Conservation (phyloP, 768 basidiomycete genomes). For the Chalciporus pseudorubinellus region DNA sequence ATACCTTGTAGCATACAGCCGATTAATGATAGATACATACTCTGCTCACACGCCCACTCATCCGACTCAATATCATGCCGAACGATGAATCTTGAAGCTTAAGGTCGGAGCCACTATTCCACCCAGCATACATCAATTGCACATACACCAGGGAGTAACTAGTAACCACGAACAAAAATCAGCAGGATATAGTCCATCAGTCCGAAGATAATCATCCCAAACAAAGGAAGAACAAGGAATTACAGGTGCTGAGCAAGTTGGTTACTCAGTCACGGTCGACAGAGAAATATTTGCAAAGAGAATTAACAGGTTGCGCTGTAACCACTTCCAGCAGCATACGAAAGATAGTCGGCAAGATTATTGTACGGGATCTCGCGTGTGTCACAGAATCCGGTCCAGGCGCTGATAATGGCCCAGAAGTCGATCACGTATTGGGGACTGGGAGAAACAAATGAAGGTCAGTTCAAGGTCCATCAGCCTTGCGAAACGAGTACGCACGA, state of each 20-base stretch:
- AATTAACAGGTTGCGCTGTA: conserved; percentile 17
- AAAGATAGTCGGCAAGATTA: conserved; percentile 23
- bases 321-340: conserved; percentile 18
- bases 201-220: neutral
- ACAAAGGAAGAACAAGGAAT: neutral
- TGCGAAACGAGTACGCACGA: conserved; percentile 8
- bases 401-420: conserved; percentile 21
- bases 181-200: neutral
- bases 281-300: neutral
- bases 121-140: too few relatives aligned
- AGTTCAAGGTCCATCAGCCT: neutral
- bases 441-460: neutral
- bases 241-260: neutral
- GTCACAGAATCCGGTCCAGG: conserved; percentile 25
- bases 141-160: too few relatives aligned
- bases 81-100: too few relatives aligned
- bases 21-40: neutral
- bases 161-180: neutral
- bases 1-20: neutral
- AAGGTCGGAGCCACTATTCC: too few relatives aligned
- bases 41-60: neutral
- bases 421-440: conserved; percentile 20
- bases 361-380: conserved; percentile 21
- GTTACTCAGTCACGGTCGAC: neutral
- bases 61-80: neutral